phyloP scores from a whole-genome alignment of 306 rosid genomes.

The Aeschynomene evenia region DNA sequence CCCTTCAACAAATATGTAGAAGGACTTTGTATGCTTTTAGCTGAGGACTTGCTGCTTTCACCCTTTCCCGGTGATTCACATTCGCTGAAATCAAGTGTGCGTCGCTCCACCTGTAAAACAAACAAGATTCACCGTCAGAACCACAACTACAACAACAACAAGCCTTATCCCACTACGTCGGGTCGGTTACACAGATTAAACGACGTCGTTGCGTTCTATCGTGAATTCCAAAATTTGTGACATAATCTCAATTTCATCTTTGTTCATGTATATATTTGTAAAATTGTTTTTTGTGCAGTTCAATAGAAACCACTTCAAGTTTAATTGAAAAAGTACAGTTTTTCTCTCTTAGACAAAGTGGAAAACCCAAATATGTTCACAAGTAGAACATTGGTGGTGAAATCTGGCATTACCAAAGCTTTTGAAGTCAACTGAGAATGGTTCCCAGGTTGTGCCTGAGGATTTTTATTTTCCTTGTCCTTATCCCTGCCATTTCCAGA shows the following conservation, averaged over 20 bases:
- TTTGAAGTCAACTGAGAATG: constrained; percentile 51
- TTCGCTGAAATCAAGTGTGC: constrained; percentile 89
- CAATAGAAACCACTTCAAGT: neutral
- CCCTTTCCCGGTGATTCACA: constrained; percentile 79
- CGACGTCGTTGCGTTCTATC: too few species aligned
- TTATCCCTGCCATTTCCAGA: constrained; percentile 27
- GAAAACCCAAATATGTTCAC: neutral
- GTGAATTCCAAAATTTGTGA: too few species aligned
- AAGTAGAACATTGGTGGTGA: too few species aligned
- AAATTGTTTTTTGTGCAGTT: neutral
- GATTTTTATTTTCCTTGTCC: constrained; percentile 38
- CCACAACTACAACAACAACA: too few species aligned
- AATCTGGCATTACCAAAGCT: constrained; percentile 46
- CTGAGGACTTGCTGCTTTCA: constrained; percentile 54
- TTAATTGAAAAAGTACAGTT: neutral
- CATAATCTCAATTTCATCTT: too few species aligned
- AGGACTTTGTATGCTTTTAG: constrained; percentile 59
- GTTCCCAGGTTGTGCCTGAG: constrained; percentile 29
- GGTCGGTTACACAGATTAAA: too few species aligned
- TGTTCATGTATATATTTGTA: neutral
- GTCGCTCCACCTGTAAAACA: constrained; percentile 70
- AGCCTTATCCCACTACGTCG: too few species aligned
- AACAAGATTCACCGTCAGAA: neutral
- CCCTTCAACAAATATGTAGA: constrained; percentile 74
- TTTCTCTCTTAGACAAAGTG: neutral